phyloP scores from a whole-genome alignment of 495 filamentous ascomycete genomes.

The Gamarada debralockiae region DNA sequence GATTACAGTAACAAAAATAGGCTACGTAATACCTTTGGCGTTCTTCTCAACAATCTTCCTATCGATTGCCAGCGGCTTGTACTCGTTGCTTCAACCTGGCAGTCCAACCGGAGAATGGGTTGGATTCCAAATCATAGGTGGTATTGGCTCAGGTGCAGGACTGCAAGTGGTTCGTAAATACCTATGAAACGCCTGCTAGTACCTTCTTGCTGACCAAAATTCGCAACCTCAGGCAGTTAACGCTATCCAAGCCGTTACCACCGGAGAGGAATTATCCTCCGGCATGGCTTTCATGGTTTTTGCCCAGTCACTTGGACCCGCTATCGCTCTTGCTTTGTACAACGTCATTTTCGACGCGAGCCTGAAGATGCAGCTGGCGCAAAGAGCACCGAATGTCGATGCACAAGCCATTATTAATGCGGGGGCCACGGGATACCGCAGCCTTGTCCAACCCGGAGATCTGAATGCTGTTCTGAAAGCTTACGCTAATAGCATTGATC shows the following conservation, averaged over 20 bases:
- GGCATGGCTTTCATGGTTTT: slow-evolving; percentile 28
- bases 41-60: no score
- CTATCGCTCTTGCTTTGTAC: slow-evolving; percentile 28
- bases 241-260: no score
- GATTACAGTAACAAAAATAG: no score
- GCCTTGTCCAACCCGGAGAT: slow-evolving; percentile 25
- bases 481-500: slow-evolving; percentile 36
- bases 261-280: no score
- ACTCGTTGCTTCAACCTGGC: background rate
- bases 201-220: no score
- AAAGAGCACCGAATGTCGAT: slow-evolving; percentile 29
- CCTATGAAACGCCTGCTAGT: no score
- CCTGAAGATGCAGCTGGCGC: slow-evolving; percentile 17
- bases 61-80: background rate
- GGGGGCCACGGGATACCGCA: slow-evolving; percentile 34
- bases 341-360: slow-evolving; percentile 32
- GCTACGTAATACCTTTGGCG: no score
- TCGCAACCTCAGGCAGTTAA: slow-evolving; percentile 33
- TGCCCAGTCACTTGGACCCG: slow-evolving; percentile 26
- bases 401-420: slow-evolving; percentile 25
- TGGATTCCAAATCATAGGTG: background rate
- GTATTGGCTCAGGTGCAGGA: background rate
- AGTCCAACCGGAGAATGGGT: background rate
- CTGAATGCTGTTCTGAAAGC: slow-evolving; percentile 36
- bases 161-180: no score